Evolutionary conservation across 768 basidiomycete genomes (phyloP), one percentile per base, ranked within the genome.

Genomic region (Trichaptum fuscoviolaceum): DNA sequence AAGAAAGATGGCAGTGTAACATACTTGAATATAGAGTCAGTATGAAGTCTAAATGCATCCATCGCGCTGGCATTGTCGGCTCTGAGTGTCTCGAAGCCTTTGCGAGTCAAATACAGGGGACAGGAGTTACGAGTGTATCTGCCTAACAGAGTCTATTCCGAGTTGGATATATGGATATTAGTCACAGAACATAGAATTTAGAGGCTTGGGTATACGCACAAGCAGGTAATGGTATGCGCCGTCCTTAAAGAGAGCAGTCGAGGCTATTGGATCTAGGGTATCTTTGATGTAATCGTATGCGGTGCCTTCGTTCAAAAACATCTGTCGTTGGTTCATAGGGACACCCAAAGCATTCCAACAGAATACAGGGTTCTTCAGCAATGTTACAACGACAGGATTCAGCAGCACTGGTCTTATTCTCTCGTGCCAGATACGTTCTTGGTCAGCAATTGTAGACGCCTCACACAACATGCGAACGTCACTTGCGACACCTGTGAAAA

Each of bases 271-370:
- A 60, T 86, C 81, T 58, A 86, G 69, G 4, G 85, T 85, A 35
- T 86, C 81, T 36, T 77, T 72, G 59, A 87, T 79, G 66, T 83
- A 86, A 23, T 84, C 82, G 66, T 81, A 86, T 0, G 64, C 67
- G 24, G 77, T 73, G 24, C 84, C 84, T 66, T 85, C 85, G 8
- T 83, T 73, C 26, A 88, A 70, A 64, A 90, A 76, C 82, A 87
- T 86, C 66, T 79, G 78, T 67, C 87, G 81, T 76, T 91, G 89
- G 71, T 89, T 88, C 68, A 81, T 76, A 3, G 91, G 90, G 4
- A 93, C 91, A 18, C 91, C 91, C 25, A 92, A 77, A 0, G 90
- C 90, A 70, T 90, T 90, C 91, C 91, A 93, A 68, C 86, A 88
- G 74, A 86, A 89, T 26, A 79, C 71, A 24, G 82, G 83, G 59